phyloP scores from a whole-genome alignment of 257 asterid species.

The Nicotiana obtusifolia region DNA sequence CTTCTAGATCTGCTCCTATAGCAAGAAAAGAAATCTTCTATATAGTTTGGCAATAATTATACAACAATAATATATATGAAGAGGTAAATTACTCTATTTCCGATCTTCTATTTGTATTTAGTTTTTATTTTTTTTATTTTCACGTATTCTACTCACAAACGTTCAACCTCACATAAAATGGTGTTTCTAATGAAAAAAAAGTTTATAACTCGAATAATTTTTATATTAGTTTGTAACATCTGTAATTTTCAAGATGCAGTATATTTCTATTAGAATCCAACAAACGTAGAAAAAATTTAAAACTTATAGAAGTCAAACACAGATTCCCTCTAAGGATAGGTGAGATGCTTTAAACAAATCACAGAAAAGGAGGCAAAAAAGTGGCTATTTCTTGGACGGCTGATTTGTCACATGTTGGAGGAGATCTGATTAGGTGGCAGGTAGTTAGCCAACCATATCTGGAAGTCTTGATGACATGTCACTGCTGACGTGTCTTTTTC shows the following conservation, averaged over 20 bases:
- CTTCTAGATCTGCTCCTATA: not conserved
- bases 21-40: not conserved
- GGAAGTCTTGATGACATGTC: not conserved
- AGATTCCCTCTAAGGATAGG: not conserved
- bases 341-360: not conserved
- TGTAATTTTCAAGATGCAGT: not conserved
- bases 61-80: too few relatives aligned
- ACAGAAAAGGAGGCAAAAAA: not conserved
- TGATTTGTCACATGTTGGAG: conserved; percentile 28
- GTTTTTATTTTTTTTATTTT: too few relatives aligned
- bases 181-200: not conserved
- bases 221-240: not conserved
- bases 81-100: too few relatives aligned
- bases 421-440: conserved; percentile 20
- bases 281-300: not conserved
- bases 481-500: not conserved
- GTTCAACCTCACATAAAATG: not conserved
- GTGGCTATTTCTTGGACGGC: conserved; percentile 28
- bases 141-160: too few relatives aligned
- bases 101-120: not conserved
- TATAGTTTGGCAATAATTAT: not conserved
- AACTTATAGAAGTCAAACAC: not conserved
- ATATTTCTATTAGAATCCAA: not conserved
- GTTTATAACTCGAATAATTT: too few relatives aligned
- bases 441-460: conserved; percentile 13